Conservation (phyloP, 441 rosid species). For the Flueggea neowawraea region DNA sequence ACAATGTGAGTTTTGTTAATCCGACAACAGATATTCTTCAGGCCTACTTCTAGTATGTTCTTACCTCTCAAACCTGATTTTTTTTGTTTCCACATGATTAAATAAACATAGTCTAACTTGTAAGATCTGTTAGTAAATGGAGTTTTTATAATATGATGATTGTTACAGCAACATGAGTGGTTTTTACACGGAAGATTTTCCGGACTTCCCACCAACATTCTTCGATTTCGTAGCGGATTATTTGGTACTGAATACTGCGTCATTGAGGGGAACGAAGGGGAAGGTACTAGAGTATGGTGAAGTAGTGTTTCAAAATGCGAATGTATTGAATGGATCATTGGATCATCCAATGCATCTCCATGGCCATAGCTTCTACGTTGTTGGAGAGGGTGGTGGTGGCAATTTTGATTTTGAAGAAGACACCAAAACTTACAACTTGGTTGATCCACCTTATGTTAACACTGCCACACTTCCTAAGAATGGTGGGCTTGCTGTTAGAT, state of each 20-base stretch:
- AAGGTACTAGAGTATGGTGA: conserved; percentile 23
- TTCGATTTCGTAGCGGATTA: conserved; percentile 18
- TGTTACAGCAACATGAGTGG: conserved; percentile 10
- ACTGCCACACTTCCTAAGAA: conserved; percentile 21
- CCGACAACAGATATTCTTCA: conserved; percentile 16
- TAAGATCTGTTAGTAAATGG: no score
- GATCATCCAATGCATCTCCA: conserved; percentile 37
- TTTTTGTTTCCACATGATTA: no score
- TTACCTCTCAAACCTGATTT: not conserved
- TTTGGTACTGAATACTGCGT: not conserved
- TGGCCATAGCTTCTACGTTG: conserved; percentile 24
- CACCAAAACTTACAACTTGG: conserved; percentile 17
- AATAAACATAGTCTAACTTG: no score
- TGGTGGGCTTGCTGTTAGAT: conserved; percentile 29
- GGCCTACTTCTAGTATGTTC: conserved; percentile 27
- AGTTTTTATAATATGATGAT: no score
- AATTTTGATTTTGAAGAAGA: conserved; percentile 17
- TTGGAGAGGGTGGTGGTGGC: conserved; percentile 22
- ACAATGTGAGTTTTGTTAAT: conserved; percentile 24
- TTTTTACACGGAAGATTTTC: conserved; percentile 17
- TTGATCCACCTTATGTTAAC: conserved; percentile 28
- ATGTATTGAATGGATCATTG: conserved; percentile 8
- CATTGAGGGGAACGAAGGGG: conserved; percentile 14
- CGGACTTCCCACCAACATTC: conserved; percentile 11
- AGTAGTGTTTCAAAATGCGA: conserved; percentile 28